These are phyloP conservation scores for Colletotrichum australisinense DNA, from an alignment of 2,329 filamentous ascomycete species.

Conservation along the genomic window DNA sequence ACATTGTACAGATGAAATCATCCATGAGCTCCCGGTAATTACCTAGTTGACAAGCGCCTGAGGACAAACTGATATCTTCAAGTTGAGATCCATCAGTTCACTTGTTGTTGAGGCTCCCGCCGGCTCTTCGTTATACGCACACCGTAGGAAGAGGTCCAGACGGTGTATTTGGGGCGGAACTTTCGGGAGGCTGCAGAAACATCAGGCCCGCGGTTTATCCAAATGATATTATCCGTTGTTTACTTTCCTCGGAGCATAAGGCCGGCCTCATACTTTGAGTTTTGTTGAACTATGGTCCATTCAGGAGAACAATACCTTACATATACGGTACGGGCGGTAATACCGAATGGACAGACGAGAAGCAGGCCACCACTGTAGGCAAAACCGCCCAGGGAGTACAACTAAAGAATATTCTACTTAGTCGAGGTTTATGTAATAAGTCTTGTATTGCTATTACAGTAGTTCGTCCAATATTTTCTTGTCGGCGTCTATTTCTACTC, in stretches of 20 bases:
- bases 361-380: background rate
- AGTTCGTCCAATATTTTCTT: background rate
- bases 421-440: no score
- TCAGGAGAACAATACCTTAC: background rate
- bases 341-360: background rate
- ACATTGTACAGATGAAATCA: conserved; percentile 39
- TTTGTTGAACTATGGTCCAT: background rate
- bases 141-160: conserved; percentile 49
- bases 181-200: conserved; percentile 44
- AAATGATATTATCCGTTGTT: conserved; percentile 52
- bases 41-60: conserved; percentile 35
- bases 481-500: background rate
- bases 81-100: conserved; percentile 50
- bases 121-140: conserved; percentile 48
- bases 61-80: conserved; percentile 48
- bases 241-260: conserved; percentile 52
- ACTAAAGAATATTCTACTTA: background rate
- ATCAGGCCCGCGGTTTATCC: conserved; percentile 52
- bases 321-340: background rate
- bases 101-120: conserved; percentile 43
- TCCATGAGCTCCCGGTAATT: conserved; percentile 43
- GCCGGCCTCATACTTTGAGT: background rate
- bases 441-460: background rate
- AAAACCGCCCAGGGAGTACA: no score
- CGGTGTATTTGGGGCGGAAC: conserved; percentile 50